Conservation (phyloP, 108 stramenopile genomes). For the Cyclotella atomus region DNA sequence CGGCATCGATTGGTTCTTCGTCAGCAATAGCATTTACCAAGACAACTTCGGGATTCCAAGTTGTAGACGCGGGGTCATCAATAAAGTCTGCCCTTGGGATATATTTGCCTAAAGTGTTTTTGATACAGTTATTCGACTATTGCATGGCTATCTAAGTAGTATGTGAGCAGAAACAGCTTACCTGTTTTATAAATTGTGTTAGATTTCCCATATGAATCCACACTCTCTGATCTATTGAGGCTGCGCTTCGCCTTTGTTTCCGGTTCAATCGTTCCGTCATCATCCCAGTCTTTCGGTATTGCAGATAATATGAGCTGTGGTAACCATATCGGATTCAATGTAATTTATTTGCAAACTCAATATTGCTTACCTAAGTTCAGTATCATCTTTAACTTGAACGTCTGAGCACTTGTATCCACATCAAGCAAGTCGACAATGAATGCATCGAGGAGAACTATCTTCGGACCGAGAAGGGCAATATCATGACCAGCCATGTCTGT, state of each 20-base stretch:
- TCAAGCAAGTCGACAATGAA: slow-evolving; percentile 42
- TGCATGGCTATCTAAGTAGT: background rate
- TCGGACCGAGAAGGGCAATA: slow-evolving; percentile 34
- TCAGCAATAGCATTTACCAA: slow-evolving; percentile 39
- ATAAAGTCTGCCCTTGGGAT: slow-evolving; percentile 8
- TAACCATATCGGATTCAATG: too few species aligned
- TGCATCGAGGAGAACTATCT: slow-evolving; percentile 34
- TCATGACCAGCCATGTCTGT: slow-evolving; percentile 47
- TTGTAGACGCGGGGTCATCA: slow-evolving; percentile 22
- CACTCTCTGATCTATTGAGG: slow-evolving; percentile 5
- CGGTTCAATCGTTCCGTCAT: slow-evolving; percentile 46
- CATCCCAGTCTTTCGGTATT: slow-evolving; percentile 35
- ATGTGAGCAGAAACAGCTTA: background rate
- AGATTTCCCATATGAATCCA: background rate
- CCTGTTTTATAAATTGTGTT: background rate
- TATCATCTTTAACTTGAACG: slow-evolving; percentile 32
- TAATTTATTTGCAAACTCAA: too few species aligned
- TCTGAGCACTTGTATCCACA: slow-evolving; percentile 42
- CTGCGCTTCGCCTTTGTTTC: slow-evolving; percentile 32
- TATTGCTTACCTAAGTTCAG: slow-evolving; percentile 13
- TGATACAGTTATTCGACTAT: background rate
- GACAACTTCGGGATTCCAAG: slow-evolving; percentile 45
- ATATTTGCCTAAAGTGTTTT: slow-evolving; percentile 38
- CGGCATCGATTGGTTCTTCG: slow-evolving; percentile 36
- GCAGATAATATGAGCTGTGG: too few species aligned